A percentile compares a stretch with the other conserved stretches of the same genome.
Evolutionary conservation across 1,284 basidiomycete species (phyloP).

Genomic region (Sanguinoderma infundibulare): DNA sequence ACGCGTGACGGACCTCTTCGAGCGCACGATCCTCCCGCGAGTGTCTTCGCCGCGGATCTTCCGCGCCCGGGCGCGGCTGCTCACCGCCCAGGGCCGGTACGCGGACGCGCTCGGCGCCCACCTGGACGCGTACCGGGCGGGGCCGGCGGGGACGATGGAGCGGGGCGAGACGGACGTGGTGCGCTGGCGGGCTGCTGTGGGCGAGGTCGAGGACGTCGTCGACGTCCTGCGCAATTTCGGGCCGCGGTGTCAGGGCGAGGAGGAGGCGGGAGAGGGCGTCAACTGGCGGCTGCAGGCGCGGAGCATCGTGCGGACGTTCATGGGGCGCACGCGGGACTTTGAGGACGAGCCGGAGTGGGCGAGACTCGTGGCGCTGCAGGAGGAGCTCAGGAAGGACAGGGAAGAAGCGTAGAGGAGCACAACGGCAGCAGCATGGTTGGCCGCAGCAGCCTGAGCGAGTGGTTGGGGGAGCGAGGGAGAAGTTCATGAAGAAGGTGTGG

Average conservation of each 20-base stretch:
- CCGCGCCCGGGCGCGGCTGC: constrained; percentile 79
- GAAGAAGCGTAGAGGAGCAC: constrained; percentile 26
- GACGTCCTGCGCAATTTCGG: constrained; percentile 86
- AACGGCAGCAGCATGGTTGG: background rate
- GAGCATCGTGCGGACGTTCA: constrained; percentile 88
- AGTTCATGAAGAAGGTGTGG: no score
- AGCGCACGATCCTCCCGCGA: constrained; percentile 77
- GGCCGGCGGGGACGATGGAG: constrained; percentile 70
- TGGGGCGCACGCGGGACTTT: constrained; percentile 82
- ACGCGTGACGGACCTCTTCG: constrained; percentile 75
- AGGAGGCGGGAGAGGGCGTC: constrained; percentile 41
- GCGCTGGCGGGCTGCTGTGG: constrained; percentile 75
- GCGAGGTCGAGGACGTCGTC: constrained; percentile 82
- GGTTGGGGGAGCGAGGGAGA: background rate
- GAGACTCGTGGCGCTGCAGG: constrained; percentile 62
- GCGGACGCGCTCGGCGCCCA: constrained; percentile 81
- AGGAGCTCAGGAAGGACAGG: constrained; percentile 55
- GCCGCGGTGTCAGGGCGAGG: constrained; percentile 59
- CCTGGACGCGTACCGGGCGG: constrained; percentile 81
- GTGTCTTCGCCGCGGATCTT: constrained; percentile 80
- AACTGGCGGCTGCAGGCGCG: constrained; percentile 88
- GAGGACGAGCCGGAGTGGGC: constrained; percentile 89
- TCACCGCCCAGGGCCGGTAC: constrained; percentile 75
- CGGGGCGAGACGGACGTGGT: constrained; percentile 66
- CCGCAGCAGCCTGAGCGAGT: background rate